These are phyloP conservation scores for Cryphonectria carpinicola DNA, from an alignment of 2,329 filamentous ascomycete species.

Conservation along the genomic window DNA sequence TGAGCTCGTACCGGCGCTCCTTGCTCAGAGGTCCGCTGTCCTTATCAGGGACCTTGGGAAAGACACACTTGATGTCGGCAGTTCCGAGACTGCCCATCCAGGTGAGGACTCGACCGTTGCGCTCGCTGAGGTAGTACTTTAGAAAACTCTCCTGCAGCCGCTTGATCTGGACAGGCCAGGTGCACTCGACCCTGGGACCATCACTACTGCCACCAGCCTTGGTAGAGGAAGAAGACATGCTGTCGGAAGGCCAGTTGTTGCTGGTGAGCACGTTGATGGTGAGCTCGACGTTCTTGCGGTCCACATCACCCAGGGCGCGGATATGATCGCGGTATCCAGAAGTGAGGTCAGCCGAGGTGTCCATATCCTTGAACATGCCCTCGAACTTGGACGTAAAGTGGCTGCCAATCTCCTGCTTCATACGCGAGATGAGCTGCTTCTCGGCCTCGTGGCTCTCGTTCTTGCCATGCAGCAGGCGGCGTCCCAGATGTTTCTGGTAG, in stretches of 20 bases:
- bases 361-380: slow-evolving; percentile 97
- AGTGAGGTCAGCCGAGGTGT: slow-evolving; percentile 82
- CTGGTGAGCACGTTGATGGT: slow-evolving; percentile 85
- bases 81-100: slow-evolving; percentile 77
- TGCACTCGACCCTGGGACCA: slow-evolving; percentile 56
- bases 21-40: slow-evolving; percentile 62
- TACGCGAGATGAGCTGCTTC: slow-evolving; percentile 91
- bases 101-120: slow-evolving; percentile 84
- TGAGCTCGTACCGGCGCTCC: slow-evolving; percentile 83
- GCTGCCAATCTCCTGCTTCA: slow-evolving; percentile 96
- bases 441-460: slow-evolving; percentile 91
- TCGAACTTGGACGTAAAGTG: slow-evolving; percentile 92
- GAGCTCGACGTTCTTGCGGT: slow-evolving; percentile 73
- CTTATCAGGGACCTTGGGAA: slow-evolving; percentile 75
- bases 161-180: slow-evolving; percentile 75
- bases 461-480: slow-evolving; percentile 83
- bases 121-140: slow-evolving; percentile 83
- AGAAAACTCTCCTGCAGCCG: slow-evolving; percentile 83
- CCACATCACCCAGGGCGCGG: slow-evolving; percentile 51
- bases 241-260: slow-evolving; percentile 93
- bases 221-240: slow-evolving; percentile 55
- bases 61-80: slow-evolving; percentile 81
- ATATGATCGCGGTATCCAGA: slow-evolving; percentile 74
- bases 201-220: slow-evolving; percentile 51
- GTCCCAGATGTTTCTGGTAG: slow-evolving; percentile 95